Evolutionary conservation across 805 yeast species (phyloP).

Genomic region (Isabelozyma gotoi): DNA sequence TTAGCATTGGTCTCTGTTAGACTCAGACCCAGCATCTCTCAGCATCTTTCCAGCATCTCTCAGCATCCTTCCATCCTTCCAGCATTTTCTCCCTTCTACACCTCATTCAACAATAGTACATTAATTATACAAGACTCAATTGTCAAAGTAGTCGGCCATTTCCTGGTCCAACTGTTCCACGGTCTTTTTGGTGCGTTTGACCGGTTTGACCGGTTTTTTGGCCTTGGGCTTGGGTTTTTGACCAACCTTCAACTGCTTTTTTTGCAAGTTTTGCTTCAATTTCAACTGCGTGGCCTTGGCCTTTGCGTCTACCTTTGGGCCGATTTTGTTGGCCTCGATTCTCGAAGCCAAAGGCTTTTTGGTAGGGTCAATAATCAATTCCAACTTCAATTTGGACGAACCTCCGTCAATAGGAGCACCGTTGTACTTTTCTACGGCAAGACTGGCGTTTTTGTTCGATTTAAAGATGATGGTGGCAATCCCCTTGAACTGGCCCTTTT

Average conservation of each 20-base stretch:
- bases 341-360: constrained; percentile 73
- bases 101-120: neutral
- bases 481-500: constrained; percentile 88
- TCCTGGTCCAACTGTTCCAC: constrained; percentile 95
- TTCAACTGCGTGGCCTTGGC: constrained; percentile 6
- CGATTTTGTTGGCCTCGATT: constrained; percentile 53
- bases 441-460: constrained; percentile 64
- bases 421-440: constrained; percentile 81
- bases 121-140: constrained; percentile 4
- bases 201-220: constrained; percentile 42
- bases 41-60: too few relatives aligned
- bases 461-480: constrained; percentile 83
- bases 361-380: constrained; percentile 82
- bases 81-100: neutral
- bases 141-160: constrained; percentile 91
- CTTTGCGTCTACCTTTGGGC: constrained; percentile 22
- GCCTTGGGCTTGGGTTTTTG: constrained; percentile 12
- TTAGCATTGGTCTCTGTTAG: too few relatives aligned
- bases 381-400: constrained; percentile 68
- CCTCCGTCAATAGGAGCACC: constrained; percentile 95
- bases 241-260: constrained; percentile 9
- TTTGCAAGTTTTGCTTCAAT: constrained; percentile 8
- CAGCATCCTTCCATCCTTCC: too few relatives aligned
- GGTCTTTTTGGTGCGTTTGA: constrained; percentile 60
- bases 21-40: too few relatives aligned